phyloP scores from a whole-genome alignment of 2,329 filamentous ascomycete genomes.

The Talaromyces sp. region DNA sequence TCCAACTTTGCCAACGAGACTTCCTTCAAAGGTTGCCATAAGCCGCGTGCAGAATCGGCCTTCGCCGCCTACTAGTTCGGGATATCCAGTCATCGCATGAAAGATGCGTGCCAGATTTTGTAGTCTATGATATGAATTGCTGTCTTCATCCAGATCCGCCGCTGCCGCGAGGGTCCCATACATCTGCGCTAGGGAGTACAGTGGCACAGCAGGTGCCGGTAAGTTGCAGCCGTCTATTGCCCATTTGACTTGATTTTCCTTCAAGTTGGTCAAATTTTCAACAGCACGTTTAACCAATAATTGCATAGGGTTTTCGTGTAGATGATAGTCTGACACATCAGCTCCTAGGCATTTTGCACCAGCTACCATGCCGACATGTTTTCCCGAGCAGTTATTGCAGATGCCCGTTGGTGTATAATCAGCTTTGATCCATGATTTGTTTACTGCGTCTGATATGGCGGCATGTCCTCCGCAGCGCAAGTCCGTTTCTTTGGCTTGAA shows the following conservation, averaged over 20 bases:
- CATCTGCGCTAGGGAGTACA: slow-evolving; percentile 37
- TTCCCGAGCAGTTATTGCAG: slow-evolving; percentile 51
- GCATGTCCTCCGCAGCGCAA: slow-evolving; percentile 48
- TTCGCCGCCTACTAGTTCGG: slow-evolving; percentile 48
- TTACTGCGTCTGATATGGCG: slow-evolving; percentile 37
- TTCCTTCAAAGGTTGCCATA: slow-evolving; percentile 42
- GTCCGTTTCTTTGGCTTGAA: slow-evolving; percentile 33
- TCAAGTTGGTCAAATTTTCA: slow-evolving; percentile 36
- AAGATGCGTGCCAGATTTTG: slow-evolving; percentile 39
- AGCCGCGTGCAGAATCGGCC: slow-evolving; percentile 50
- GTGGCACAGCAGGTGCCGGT: slow-evolving; percentile 46
- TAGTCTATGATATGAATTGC: slow-evolving; percentile 23
- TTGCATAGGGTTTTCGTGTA: slow-evolving; percentile 42
- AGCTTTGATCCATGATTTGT: slow-evolving; percentile 41
- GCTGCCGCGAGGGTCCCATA: slow-evolving; percentile 43
- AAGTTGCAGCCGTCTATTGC: slow-evolving; percentile 51
- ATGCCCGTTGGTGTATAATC: slow-evolving; percentile 41
- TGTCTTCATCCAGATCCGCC: slow-evolving; percentile 13
- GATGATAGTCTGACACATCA: slow-evolving; percentile 37
- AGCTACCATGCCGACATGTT: slow-evolving; percentile 51
- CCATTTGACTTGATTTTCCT: slow-evolving; percentile 38
- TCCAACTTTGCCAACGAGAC: slow-evolving; percentile 50
- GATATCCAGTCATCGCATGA: slow-evolving; percentile 44
- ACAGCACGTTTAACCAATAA: slow-evolving; percentile 38
- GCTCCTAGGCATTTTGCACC: slow-evolving; percentile 41